A percentile compares a stretch with the other conserved stretches of the same genome.
Conservation (phyloP, 768 basidiomycete genomes). For the Russula abietina region DNA sequence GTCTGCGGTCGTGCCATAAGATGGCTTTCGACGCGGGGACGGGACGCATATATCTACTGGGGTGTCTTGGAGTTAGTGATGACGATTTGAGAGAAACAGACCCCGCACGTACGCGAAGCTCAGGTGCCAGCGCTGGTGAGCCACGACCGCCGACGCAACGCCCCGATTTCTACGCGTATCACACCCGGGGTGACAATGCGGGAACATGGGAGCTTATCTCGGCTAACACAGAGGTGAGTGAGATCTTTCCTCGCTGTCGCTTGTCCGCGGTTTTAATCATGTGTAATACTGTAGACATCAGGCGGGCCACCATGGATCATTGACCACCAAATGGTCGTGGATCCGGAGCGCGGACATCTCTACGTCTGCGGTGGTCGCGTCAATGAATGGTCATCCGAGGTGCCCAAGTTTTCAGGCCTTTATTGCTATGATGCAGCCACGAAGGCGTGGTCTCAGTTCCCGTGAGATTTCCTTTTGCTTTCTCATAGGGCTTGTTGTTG, state of each 20-base stretch:
- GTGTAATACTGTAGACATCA: constrained; percentile 37
- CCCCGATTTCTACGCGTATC: constrained; percentile 75
- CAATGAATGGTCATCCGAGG: constrained; percentile 57
- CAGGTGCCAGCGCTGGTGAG: constrained; percentile 1
- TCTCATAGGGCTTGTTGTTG: not conserved
- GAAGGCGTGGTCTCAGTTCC: constrained; percentile 61
- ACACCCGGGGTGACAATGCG: constrained; percentile 51
- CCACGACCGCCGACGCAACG: constrained; percentile 30
- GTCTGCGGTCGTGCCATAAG: constrained; percentile 70
- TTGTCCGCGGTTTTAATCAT: not conserved
- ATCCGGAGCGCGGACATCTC: constrained; percentile 60
- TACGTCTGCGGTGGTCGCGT: constrained; percentile 75
- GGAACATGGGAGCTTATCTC: constrained; percentile 72
- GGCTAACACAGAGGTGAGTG: constrained; percentile 57
- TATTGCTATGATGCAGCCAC: constrained; percentile 64
- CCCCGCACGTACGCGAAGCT: not conserved
- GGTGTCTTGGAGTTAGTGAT: constrained; percentile 56
- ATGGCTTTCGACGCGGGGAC: constrained; percentile 74
- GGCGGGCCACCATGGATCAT: constrained; percentile 70
- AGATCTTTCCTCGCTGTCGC: not conserved
- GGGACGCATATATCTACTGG: constrained; percentile 67
- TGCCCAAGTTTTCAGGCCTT: constrained; percentile 59
- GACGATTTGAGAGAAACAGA: constrained; percentile 14
- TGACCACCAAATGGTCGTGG: constrained; percentile 79
- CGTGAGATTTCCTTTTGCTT: constrained; percentile 42